A percentile compares a stretch with the other conserved stretches of the same genome.
Conservation (phyloP, 139 green algal species). For the Chlamydomonas sp. region DNA sequence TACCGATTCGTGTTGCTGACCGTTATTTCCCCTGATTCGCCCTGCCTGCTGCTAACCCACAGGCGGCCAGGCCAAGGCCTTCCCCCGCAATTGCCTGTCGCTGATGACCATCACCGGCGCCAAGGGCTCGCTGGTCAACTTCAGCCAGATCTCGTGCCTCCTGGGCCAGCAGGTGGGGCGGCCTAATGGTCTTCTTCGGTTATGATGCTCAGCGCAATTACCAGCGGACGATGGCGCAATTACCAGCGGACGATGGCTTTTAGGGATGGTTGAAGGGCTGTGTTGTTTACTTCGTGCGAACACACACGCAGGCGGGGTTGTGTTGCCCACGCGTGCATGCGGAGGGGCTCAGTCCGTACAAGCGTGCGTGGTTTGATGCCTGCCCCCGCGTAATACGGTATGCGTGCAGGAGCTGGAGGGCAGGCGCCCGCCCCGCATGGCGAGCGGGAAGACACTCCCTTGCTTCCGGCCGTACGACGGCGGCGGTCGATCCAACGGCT, state of each 20-base stretch:
- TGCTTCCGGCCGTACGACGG: conserved; percentile 95
- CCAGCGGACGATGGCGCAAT: background rate
- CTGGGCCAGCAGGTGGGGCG: conserved; percentile 86
- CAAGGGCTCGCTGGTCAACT: conserved; percentile 97
- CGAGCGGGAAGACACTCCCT: conserved; percentile 94
- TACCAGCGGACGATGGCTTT: no score
- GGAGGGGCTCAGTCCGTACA: no score
- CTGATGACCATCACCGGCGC: conserved; percentile 95
- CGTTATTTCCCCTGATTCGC: no score
- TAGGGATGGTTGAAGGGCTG: no score
- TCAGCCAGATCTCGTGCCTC: conserved; percentile 95
- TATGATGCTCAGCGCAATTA: background rate
- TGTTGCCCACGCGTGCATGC: no score
- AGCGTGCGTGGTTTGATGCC: no score
- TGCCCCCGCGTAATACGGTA: no score
- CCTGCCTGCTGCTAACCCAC: background rate
- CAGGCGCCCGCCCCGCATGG: conserved; percentile 91
- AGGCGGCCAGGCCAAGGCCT: conserved; percentile 70
- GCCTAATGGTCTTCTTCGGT: no score
- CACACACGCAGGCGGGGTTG: no score
- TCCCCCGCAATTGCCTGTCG: conserved; percentile 94
- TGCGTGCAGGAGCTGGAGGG: conserved; percentile 94
- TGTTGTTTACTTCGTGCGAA: no score
- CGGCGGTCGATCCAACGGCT: conserved; percentile 81
- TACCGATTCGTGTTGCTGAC: no score